Evolutionary conservation across 208 protist genomes (phyloP).

Genomic region (Trichomonas gallinae): DNA sequence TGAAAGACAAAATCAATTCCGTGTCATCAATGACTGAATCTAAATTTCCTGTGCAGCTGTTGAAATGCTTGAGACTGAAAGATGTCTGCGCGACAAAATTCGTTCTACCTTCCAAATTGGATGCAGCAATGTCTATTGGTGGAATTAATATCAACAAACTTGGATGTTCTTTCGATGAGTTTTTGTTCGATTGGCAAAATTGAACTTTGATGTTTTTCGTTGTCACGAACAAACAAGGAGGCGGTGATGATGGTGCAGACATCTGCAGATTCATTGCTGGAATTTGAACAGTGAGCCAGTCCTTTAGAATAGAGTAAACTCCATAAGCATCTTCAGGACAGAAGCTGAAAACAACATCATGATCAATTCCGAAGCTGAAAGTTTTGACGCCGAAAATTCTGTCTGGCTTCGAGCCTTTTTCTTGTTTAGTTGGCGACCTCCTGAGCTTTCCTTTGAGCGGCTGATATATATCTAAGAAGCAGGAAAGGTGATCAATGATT

Average conservation of each 20-base stretch:
- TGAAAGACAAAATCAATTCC: background rate
- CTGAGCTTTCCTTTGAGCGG: background rate
- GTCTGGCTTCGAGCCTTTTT: background rate
- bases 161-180: background rate
- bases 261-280: background rate
- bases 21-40: background rate
- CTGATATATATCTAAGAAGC: background rate
- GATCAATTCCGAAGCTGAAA: background rate
- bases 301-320: background rate
- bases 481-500: background rate
- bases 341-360: background rate
- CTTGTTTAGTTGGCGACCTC: background rate
- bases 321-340: background rate
- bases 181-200: background rate
- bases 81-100: background rate
- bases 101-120: background rate
- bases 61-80: background rate
- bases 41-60: background rate
- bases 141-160: background rate
- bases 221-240: background rate
- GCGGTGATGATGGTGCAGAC: background rate
- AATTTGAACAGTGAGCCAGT: background rate
- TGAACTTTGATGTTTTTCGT: background rate
- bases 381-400: background rate
- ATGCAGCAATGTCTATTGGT: background rate